These are phyloP conservation scores for Huntiella abstrusa DNA, from an alignment of 2,329 filamentous ascomycete species.

Conservation along the genomic window DNA sequence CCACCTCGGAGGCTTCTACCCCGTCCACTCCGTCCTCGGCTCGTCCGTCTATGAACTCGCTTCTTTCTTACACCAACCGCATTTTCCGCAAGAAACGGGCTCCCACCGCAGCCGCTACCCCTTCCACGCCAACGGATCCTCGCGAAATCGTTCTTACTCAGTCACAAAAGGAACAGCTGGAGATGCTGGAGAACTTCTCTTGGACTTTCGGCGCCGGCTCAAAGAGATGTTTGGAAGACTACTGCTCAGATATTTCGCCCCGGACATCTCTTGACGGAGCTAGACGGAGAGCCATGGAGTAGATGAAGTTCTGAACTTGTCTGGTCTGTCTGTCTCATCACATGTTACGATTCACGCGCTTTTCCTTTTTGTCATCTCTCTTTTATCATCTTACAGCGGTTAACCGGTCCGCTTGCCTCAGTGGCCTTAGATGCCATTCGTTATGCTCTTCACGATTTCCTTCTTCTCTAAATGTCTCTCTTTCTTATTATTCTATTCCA, in stretches of 20 bases:
- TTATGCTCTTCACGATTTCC: background rate
- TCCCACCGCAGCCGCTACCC: no score
- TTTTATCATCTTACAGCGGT: background rate
- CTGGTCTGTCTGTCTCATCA: background rate
- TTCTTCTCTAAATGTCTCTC: background rate
- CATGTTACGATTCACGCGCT: background rate
- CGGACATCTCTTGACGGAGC: conserved; percentile 8
- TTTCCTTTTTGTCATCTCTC: background rate
- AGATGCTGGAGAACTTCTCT: conserved; percentile 27
- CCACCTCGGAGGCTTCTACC: background rate
- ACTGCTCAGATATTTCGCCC: conserved; percentile 9
- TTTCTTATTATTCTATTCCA: background rate
- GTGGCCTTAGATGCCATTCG: background rate
- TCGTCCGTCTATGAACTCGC: conserved; percentile 3
- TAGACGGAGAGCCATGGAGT: background rate
- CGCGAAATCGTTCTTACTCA: conserved; percentile 27
- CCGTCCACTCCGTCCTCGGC: background rate
- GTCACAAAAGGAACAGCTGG: conserved; percentile 27
- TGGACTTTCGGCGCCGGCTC: conserved; percentile 25
- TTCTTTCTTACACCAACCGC: conserved; percentile 3
- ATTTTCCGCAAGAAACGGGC: conserved; percentile 6
- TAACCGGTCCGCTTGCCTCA: background rate
- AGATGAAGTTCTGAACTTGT: background rate
- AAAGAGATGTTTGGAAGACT: conserved; percentile 2
- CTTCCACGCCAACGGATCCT: conserved; percentile 17